A percentile compares a stretch with the other conserved stretches of the same genome.
Evolutionary conservation across 768 basidiomycete genomes (phyloP).

Genomic region (Glaciozyma antarctica): DNA sequence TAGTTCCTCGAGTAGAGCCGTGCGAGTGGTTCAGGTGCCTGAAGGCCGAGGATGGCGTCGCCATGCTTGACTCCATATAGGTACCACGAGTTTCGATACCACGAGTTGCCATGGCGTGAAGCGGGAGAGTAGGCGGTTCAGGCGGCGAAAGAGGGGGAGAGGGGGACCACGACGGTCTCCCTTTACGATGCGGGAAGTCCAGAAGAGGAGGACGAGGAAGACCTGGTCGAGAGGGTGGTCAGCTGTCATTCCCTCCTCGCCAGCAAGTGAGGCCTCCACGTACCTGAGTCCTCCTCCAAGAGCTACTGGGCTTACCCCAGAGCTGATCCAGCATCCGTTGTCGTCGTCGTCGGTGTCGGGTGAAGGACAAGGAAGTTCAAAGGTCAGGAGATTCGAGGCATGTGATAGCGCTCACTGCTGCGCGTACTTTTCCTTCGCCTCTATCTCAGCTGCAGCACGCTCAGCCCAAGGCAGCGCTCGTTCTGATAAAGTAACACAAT

Average conservation of each 20-base stretch:
- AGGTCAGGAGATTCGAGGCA: too few species aligned
- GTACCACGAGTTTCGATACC: conserved; percentile 67
- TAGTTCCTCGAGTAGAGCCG: conserved; percentile 53
- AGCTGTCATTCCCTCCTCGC: neutral
- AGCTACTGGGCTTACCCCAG: conserved; percentile 71
- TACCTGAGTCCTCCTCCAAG: conserved; percentile 52
- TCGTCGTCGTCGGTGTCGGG: too few species aligned
- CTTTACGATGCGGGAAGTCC: conserved; percentile 67
- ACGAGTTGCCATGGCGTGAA: conserved; percentile 97
- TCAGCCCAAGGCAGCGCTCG: too few species aligned
- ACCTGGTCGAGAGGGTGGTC: conserved; percentile 48
- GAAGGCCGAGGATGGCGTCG: conserved; percentile 29
- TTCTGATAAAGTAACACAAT: too few species aligned
- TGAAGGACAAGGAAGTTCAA: too few species aligned
- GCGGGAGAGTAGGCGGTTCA: conserved; percentile 40
- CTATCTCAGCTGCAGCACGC: too few species aligned
- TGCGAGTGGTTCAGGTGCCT: conserved; percentile 88
- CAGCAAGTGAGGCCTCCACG: neutral
- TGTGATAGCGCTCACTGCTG: too few species aligned
- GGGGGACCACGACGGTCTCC: conserved; percentile 59
- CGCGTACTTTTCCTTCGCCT: too few species aligned
- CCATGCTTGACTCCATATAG: conserved; percentile 50
- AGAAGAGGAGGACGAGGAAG: conserved; percentile 81
- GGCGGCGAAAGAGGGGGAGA: conserved; percentile 41
- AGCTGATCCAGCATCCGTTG: conserved; percentile 81